Evolutionary conservation across 2,329 filamentous ascomycete species (phyloP), one percentile per base, ranked within the genome.

Genomic region (Cryphonectria parasitica): DNA sequence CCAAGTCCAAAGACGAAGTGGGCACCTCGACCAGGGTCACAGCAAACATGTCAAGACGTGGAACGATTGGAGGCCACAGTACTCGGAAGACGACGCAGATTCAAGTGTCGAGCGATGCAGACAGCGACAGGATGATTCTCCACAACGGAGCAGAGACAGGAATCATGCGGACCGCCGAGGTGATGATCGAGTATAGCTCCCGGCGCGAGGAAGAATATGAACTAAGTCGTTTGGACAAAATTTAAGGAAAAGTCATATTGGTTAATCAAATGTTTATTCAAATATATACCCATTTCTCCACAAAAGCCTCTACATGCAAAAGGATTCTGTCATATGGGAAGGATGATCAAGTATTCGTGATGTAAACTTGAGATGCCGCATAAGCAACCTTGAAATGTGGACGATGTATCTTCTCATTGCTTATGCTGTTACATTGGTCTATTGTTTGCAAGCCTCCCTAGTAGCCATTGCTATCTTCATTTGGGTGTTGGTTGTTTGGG

Each of bases 1-100:
- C 31, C 31, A 61, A 34, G 5, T 61, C 58, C 58, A 36, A 15
- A 11, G 58, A 61, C 28, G 58, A 36, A 36, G 34, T 61, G 8
- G 58, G 58, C 3, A 61, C 58, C 22, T 61, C 58, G 58, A 61
- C 58, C 22, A 61, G n/a, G 22, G 22, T 39, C 31, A 61, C 58
- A 39, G 17, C 58, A n/a, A 61, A 22, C 22, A n/a, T 39, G 58
- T 61, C 58, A 15, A 34, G 58, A 61, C 19, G 58, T 25, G 34
- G 58, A 2, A 61, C 58, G 58, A 11, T 39, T 19, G 17, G 25
- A 39, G 58, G 25, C 31, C 54, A 22, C 31, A 61, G 34, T n/a
- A 39, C 58, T n/a, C 58, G 58, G 17, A 39, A 22, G 31, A 61
- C 19, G 34, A 61, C n/a, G 19, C 58, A n/a, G 31, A 11, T 11